Conservation (phyloP, 371 early-diverging fungal species). For the Rhizopus microsporus region DNA sequence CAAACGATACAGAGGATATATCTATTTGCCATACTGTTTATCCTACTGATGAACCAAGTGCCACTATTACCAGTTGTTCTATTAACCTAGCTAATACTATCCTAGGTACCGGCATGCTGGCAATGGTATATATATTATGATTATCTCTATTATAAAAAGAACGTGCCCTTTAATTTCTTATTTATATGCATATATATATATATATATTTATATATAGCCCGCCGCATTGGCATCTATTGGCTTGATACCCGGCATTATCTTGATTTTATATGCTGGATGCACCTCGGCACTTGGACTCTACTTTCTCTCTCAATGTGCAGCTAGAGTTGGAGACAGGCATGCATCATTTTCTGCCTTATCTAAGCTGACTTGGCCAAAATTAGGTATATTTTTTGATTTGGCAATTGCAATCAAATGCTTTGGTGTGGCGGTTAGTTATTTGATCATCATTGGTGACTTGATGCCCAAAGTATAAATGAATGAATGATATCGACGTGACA, state of each 20-base stretch:
- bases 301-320: slow-evolving; percentile 78
- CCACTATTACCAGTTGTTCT: slow-evolving; percentile 39
- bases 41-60: slow-evolving; percentile 24
- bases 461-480: slow-evolving; percentile 72
- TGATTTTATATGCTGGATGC: slow-evolving; percentile 76
- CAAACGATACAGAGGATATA: slow-evolving; percentile 19
- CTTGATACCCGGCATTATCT: slow-evolving; percentile 75
- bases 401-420: slow-evolving; percentile 99
- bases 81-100: slow-evolving; percentile 94
- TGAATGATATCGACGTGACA: background rate
- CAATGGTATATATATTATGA: slow-evolving; percentile 70
- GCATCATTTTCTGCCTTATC: slow-evolving; percentile 91
- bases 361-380: slow-evolving; percentile 88
- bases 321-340: slow-evolving; percentile 70
- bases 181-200: background rate
- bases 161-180: background rate
- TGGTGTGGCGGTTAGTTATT: slow-evolving; percentile 98
- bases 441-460: slow-evolving; percentile 96
- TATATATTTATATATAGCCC: slow-evolving; percentile 48
- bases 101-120: slow-evolving; percentile 95
- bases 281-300: slow-evolving; percentile 85
- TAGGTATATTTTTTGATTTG: slow-evolving; percentile 89
- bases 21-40: slow-evolving; percentile 8
- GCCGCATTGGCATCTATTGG: slow-evolving; percentile 88
- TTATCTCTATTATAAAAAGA: background rate